Percentiles rank a stretch among this genome's conserved stretches.
Conservation (phyloP, 208 protist genomes). For the Angomonas desouzai region DNA sequence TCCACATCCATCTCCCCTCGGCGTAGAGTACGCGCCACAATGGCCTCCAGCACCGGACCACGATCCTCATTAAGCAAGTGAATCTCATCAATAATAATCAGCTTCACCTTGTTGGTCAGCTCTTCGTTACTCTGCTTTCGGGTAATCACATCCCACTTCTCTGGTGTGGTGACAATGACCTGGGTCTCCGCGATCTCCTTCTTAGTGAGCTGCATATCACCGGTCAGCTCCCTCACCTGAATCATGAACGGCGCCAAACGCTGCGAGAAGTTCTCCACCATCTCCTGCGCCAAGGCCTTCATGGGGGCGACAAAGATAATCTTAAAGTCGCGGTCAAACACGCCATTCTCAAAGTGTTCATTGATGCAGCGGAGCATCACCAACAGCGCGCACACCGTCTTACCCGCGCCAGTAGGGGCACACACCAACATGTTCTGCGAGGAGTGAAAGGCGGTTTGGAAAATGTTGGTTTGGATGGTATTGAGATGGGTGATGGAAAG, state of each 20-base stretch:
- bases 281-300: constrained; percentile 99
- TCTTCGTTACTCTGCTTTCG: constrained; percentile 97
- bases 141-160: constrained; percentile 99
- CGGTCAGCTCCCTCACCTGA: constrained; percentile 96
- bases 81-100: constrained; percentile 99
- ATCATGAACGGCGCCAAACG: constrained; percentile 90
- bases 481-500: constrained; percentile 93
- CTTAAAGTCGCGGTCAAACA: constrained; percentile 94
- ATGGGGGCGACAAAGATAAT: constrained; percentile 99
- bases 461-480: constrained; percentile 95
- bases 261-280: constrained; percentile 95
- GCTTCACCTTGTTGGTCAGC: constrained; percentile 79
- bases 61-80: constrained; percentile 99
- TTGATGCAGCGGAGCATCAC: constrained; percentile 94
- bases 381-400: constrained; percentile 98
- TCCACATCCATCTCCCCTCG: constrained; percentile 91
- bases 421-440: constrained; percentile 99
- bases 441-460: constrained; percentile 94
- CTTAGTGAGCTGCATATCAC: constrained; percentile 99
- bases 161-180: constrained; percentile 99
- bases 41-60: constrained; percentile 97
- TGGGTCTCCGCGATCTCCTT: constrained; percentile 96
- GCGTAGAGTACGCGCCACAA: constrained; percentile 97
- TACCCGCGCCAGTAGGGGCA: constrained; percentile 98
- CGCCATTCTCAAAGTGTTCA: constrained; percentile 86